A percentile compares a stretch with the other conserved stretches of the same genome.
Conservation (phyloP, 163 green algal species). For the Chlamydomonas reinhardtii region DNA sequence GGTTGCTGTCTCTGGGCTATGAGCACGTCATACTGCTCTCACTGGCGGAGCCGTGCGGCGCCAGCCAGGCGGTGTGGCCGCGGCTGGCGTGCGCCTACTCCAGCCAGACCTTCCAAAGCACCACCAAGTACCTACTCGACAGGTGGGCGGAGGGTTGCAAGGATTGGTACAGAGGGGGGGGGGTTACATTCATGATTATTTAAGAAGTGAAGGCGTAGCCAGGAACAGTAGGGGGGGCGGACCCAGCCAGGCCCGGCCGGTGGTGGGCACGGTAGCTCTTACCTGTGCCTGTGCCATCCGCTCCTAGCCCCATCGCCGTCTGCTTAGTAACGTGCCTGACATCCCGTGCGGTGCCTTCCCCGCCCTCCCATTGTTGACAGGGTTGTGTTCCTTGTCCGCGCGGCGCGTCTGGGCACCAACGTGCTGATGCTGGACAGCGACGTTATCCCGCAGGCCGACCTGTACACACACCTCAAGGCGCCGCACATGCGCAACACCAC, state of each 20-base stretch:
- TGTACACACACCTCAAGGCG: constrained; percentile 29
- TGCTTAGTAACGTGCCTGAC: too few relatives aligned
- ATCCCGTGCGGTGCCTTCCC: too few relatives aligned
- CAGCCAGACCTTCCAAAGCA: background rate
- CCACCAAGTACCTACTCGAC: constrained; percentile 42
- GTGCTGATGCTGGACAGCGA: constrained; percentile 57
- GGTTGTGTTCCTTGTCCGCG: constrained; percentile 23
- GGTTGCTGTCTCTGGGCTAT: constrained; percentile 20
- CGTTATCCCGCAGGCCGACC: constrained; percentile 37
- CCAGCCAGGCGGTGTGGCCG: constrained; percentile 13
- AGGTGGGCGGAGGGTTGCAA: background rate
- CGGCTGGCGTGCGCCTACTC: constrained; percentile 34
- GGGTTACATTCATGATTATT: too few relatives aligned
- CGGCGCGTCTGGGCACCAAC: constrained; percentile 48
- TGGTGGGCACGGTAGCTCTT: background rate
- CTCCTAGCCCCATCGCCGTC: too few relatives aligned
- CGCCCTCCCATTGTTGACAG: background rate
- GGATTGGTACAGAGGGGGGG: too few relatives aligned
- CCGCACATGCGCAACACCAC: constrained; percentile 33
- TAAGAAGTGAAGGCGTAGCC: too few relatives aligned
- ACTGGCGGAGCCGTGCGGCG: background rate
- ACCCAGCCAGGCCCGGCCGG: background rate
- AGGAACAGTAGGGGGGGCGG: background rate
- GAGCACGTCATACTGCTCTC: constrained; percentile 36
- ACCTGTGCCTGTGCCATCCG: too few relatives aligned